Evolutionary conservation across 306 rosid genomes (phyloP).

Genomic region (Urtica urens): DNA sequence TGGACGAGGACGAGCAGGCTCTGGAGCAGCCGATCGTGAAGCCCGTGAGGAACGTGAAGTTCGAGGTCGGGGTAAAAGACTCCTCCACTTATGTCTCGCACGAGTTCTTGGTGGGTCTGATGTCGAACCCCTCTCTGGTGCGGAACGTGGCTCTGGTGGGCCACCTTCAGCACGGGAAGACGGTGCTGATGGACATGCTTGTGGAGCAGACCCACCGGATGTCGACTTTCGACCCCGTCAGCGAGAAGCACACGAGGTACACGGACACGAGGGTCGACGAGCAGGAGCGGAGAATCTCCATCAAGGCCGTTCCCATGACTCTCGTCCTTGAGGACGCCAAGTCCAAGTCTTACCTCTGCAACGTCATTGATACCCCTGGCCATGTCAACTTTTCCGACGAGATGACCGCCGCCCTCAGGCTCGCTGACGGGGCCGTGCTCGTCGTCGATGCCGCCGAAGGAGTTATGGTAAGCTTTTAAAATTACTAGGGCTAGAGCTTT

Average conservation of each 20-base stretch:
- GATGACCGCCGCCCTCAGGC: constrained; percentile 94
- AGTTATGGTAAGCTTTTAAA: constrained; percentile 85
- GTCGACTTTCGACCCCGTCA: constrained; percentile 69
- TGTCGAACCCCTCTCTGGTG: constrained; percentile 80
- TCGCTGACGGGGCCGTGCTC: constrained; percentile 86
- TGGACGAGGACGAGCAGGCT: constrained; percentile 93
- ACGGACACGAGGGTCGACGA: constrained; percentile 91
- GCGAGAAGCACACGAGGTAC: constrained; percentile 78
- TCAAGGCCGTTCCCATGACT: constrained; percentile 74
- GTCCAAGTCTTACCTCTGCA: constrained; percentile 77
- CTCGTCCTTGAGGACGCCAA: constrained; percentile 88
- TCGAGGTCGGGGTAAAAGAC: constrained; percentile 97
- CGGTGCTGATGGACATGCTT: constrained; percentile 94
- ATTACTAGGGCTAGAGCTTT: too few relatives aligned
- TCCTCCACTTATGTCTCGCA: constrained; percentile 78
- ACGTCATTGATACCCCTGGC: constrained; percentile 87
- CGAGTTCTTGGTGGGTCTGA: constrained; percentile 72
- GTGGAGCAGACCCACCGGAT: constrained; percentile 94
- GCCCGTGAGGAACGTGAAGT: constrained; percentile 64
- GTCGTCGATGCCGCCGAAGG: constrained; percentile 98
- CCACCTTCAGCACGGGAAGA: constrained; percentile 89
- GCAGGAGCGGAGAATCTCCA: constrained; percentile 86
- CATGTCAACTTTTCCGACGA: constrained; percentile 96
- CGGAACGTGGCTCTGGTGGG: constrained; percentile 91
- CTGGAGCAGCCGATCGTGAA: constrained; percentile 73